Evolutionary conservation across 768 basidiomycete species (phyloP).

Genomic region (Solioccasus polychromus): DNA sequence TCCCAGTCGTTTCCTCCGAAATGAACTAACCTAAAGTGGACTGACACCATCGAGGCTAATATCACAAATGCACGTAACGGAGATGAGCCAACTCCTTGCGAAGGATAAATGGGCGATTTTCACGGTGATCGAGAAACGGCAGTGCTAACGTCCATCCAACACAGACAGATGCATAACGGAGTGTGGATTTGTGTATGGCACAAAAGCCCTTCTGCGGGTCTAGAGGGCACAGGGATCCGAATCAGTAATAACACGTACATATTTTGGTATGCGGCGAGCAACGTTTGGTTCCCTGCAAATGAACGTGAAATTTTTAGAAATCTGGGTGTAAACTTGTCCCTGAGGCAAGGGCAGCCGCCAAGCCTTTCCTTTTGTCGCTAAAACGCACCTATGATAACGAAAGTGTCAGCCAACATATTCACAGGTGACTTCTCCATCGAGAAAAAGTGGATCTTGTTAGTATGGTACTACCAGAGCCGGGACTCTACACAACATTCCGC

Average conservation of each 20-base stretch:
- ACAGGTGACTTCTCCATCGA: constrained; percentile 1
- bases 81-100: background rate
- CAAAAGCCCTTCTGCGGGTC: background rate
- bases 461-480: no score
- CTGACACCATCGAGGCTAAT: background rate
- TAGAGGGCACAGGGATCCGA: constrained; percentile 1
- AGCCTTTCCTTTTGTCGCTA: background rate
- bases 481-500: background rate
- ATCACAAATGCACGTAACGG: no score
- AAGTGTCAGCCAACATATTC: no score
- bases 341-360: no score
- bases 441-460: background rate
- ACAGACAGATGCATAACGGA: no score
- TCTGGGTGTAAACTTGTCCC: no score
- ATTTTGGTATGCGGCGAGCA: background rate
- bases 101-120: no score
- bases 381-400: background rate
- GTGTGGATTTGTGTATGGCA: no score
- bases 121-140: no score
- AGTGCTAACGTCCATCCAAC: background rate
- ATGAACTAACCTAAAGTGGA: constrained; percentile 12
- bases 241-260: constrained; percentile 1
- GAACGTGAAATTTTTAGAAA: no score
- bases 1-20: constrained; percentile 4
- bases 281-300: no score